Evolutionary conservation across 2,329 filamentous ascomycete genomes (phyloP), one percentile per base, ranked within the genome.

Genomic region (Xylariomycetidae sp.): DNA sequence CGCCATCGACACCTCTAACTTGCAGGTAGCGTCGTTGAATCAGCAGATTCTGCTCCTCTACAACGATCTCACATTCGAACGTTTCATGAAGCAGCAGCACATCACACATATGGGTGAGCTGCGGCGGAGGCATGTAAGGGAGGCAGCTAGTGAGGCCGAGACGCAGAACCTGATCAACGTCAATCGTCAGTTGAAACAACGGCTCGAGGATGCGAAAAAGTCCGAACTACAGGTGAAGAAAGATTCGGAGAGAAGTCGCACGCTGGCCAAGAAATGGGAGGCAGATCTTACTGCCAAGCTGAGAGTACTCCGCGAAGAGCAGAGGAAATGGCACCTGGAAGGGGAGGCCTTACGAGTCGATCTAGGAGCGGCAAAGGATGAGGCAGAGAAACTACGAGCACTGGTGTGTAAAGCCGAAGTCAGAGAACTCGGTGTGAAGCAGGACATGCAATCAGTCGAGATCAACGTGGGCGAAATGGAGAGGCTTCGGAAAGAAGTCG

Each of bases 61-160:
- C 27, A 92, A 89, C 41, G 85, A 92, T 48, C 67, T 92, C 27
- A 85, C 84, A 44, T 92, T 90, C 50, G 87, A 92, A 56, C 73
- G 84, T 16, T 90, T 88, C 57, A 72, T 90, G 49, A 90, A 89
- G 54, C 78, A 88, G 44, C 86, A 92, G 50, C 86, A 90, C 55
- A 76, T 89, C 45, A 76, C 81, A 2, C 85, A 90, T 38, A 89
- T 92, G 52, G 85, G 85, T 1, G 83, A 87, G 50, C 62, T 92
- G 26, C 81, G 85, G 46, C 72, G 84, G 11, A 80, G 80, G 41
- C 81, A 88, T 38, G 77, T 90, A 43, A 77, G 77, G 44, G 83
- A 89, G 55, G 84, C 84, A 6, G 83, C 85, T 2, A 82, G 78
- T 1, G 86, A 90, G 54, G 85, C 86, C 1, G 85, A 92, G 53